Conservation (phyloP, 2,329 filamentous ascomycete genomes). For the Parascedosporium putredinis region DNA sequence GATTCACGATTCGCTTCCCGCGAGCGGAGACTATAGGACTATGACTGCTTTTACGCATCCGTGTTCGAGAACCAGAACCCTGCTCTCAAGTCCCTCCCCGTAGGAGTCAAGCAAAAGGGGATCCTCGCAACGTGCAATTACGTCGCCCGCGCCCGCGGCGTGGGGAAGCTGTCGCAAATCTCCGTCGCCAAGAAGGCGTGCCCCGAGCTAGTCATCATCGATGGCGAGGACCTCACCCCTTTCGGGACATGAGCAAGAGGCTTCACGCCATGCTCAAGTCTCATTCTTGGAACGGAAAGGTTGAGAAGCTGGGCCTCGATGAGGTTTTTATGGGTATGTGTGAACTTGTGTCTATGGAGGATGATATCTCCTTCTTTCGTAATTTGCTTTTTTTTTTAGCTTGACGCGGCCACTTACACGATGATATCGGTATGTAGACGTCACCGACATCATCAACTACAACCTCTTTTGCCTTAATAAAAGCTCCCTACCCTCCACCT, state of each 20-base stretch:
- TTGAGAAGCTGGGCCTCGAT: conserved; percentile 81
- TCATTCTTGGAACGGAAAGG: conserved; percentile 67
- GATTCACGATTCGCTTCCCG: neutral
- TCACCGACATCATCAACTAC: conserved; percentile 77
- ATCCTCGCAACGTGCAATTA: conserved; percentile 94
- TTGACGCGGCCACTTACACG: too few relatives aligned
- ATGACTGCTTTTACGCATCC: conserved; percentile 91
- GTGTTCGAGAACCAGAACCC: conserved; percentile 78
- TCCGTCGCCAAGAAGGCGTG: conserved; percentile 69
- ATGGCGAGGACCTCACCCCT: conserved; percentile 79
- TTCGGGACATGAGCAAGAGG: conserved; percentile 75
- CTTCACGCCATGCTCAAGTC: conserved; percentile 63
- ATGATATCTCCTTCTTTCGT: too few relatives aligned
- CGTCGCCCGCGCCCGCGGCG: conserved; percentile 62
- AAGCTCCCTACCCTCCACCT: conserved; percentile 55
- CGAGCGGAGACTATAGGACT: conserved; percentile 51
- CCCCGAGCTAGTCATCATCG: conserved; percentile 73
- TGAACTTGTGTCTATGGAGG: too few relatives aligned
- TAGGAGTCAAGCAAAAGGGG: conserved; percentile 87
- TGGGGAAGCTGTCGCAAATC: conserved; percentile 78
- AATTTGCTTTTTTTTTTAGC: too few relatives aligned
- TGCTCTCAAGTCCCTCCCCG: conserved; percentile 56
- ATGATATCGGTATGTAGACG: too few relatives aligned
- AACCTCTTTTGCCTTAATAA: conserved; percentile 63
- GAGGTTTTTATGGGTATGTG: conserved; percentile 53